A percentile compares a stretch with the other conserved stretches of the same genome.
phyloP scores from a whole-genome alignment of 495 filamentous ascomycete species.

The Jackrogersella multiformis region DNA sequence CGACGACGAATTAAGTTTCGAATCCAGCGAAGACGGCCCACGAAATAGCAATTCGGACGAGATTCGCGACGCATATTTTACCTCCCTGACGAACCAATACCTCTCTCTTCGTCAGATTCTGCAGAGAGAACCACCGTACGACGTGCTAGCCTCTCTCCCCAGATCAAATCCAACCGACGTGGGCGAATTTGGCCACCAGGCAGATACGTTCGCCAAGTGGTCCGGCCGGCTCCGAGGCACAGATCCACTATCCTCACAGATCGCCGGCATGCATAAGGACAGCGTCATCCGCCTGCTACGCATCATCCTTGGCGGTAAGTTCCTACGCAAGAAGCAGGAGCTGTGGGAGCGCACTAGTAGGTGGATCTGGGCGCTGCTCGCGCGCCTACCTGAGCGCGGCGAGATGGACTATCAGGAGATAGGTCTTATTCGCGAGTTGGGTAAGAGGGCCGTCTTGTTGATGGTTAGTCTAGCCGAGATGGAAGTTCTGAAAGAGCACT shows the following conservation, averaged over 20 bases:
- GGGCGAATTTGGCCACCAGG: slow-evolving; percentile 53
- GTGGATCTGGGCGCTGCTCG: slow-evolving; percentile 72
- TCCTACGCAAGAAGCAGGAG: slow-evolving; percentile 57
- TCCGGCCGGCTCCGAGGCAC: slow-evolving; percentile 58
- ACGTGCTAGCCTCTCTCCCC: slow-evolving; percentile 61
- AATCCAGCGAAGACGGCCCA: slow-evolving; percentile 46
- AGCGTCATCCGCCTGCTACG: slow-evolving; percentile 66
- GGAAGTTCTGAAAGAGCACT: slow-evolving; percentile 52
- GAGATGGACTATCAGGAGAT: slow-evolving; percentile 67
- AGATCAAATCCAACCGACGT: slow-evolving; percentile 66
- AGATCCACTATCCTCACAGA: slow-evolving; percentile 71
- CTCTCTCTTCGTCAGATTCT: slow-evolving; percentile 66
- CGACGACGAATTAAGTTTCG: slow-evolving; percentile 31
- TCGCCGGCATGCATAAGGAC: slow-evolving; percentile 73
- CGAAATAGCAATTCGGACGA: slow-evolving; percentile 50
- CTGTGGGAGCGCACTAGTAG: slow-evolving; percentile 60
- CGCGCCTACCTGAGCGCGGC: slow-evolving; percentile 64
- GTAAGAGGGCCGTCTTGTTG: slow-evolving; percentile 65
- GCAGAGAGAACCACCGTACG: slow-evolving; percentile 60
- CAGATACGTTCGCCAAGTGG: slow-evolving; percentile 60
- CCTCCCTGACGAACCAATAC: slow-evolving; percentile 69
- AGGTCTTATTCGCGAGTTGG: slow-evolving; percentile 65
- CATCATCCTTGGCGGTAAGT: slow-evolving; percentile 54
- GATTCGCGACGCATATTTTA: slow-evolving; percentile 66
- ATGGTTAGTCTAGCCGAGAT: slow-evolving; percentile 62